These are phyloP conservation scores for Mycena capillaripes DNA, from an alignment of 768 basidiomycete genomes.

Conservation along the genomic window DNA sequence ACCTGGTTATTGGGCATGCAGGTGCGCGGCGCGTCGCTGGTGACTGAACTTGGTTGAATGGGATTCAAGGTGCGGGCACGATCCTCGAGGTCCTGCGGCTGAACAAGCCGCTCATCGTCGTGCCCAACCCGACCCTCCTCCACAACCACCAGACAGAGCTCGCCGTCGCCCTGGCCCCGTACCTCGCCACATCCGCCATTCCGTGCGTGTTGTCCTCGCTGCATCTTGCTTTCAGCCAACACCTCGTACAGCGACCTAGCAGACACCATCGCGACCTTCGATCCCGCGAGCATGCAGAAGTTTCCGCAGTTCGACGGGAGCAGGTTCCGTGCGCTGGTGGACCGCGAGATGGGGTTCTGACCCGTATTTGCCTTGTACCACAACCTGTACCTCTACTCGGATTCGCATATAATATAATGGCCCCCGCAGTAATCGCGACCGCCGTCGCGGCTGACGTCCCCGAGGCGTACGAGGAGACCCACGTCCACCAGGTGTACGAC, in stretches of 20 bases:
- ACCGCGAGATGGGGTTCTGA: constrained; percentile 84
- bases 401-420: constrained; percentile 42
- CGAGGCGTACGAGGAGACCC: constrained; percentile 72
- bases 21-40: constrained; percentile 63
- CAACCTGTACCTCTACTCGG: neutral
- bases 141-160: constrained; percentile 96
- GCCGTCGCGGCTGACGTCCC: constrained; percentile 63
- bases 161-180: constrained; percentile 77
- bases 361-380: constrained; percentile 40
- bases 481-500: constrained; percentile 90
- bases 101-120: constrained; percentile 84
- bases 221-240: constrained; percentile 5
- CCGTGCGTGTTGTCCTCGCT: constrained; percentile 64
- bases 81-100: constrained; percentile 89
- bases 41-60: neutral
- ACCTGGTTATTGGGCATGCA: constrained; percentile 93
- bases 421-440: constrained; percentile 55
- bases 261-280: constrained; percentile 64
- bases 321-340: constrained; percentile 76
- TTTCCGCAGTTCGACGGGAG: constrained; percentile 81
- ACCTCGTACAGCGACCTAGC: constrained; percentile 62
- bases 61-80: constrained; percentile 86
- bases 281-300: constrained; percentile 58
- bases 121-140: constrained; percentile 90
- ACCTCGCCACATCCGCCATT: constrained; percentile 66